Conservation (phyloP, 257 asterid species). For the Solanum appendiculatum region DNA sequence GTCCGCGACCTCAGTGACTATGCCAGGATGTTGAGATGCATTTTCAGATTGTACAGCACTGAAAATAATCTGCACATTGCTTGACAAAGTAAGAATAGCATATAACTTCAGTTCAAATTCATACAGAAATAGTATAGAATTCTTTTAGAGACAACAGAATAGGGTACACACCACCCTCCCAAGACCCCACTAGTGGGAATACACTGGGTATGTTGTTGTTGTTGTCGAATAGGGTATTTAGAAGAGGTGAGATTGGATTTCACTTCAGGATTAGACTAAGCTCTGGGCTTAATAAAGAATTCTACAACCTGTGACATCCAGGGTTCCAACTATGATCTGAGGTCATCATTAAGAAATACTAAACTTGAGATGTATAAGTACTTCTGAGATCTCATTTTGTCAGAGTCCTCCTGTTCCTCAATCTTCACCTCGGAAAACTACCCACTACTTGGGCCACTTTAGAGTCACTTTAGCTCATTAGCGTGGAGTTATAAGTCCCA, state of each 20-base stretch:
- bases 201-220: not conserved
- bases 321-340: not conserved
- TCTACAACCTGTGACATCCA: not conserved
- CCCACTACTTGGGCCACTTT: not conserved
- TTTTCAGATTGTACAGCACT: conserved; percentile 23
- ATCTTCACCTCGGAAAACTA: not conserved
- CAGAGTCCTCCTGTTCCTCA: not conserved
- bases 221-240: not conserved
- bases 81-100: conserved; percentile 10
- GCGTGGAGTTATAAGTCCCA: not conserved
- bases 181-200: not conserved
- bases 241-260: not conserved
- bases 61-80: conserved; percentile 42
- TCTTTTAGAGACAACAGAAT: not conserved
- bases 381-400: not conserved
- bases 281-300: not conserved
- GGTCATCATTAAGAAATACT: not conserved
- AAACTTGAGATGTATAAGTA: not conserved
- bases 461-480: not conserved
- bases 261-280: not conserved
- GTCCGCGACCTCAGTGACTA: conserved; percentile 56
- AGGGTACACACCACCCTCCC: not conserved
- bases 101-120: not conserved
- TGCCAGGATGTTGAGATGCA: conserved; percentile 28
- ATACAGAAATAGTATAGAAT: not conserved